Evolutionary conservation across 1,284 basidiomycete species (phyloP), one percentile per base, ranked within the genome.

Genomic region (Cutaneotrichosporon cyanovorans): DNA sequence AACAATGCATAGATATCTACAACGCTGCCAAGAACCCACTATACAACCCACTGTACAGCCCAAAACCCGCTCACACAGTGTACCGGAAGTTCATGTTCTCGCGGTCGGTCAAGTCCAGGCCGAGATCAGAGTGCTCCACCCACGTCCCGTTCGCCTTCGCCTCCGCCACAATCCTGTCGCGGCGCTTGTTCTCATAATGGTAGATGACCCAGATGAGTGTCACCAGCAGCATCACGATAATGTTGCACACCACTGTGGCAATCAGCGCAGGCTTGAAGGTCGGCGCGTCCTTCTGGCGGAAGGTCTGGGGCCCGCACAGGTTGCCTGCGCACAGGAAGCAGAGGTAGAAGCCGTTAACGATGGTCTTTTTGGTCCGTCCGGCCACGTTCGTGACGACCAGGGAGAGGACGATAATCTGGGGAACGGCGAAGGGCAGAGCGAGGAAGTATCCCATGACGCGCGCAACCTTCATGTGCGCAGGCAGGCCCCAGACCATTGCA

Each of bases 301-400:
- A 53, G 3, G 40, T 44, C 47, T 53, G 51, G 18, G 44, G 43
- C 3, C 51, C 51, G 20, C 42, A 43, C 23, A 53, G 44, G 38
- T 46, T 49, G 16, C 51, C 51, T 2, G 38, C 36, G 11, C 40
- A 45, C 25, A 34, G 12, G 37, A 32, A 49, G 19, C 18, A 37
- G 44, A 59, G 53, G 42, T 42, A 49, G 15, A 55, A 28, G 32
- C 40, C 57, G 12, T 51, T 40, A 5, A 40, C 50, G 5, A 45
- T 45, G 2, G 52, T 51, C 37, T 57, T 59, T 46, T 59, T 59
- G 5, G 57, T 59, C 16, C 57, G 51, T 16, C 57, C 57, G 6
- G 49, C 48, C 30, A 58, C 39, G 38, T 55, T 55, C 9, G 32
- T 15, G 14, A 16, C 32, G 32, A 34, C 16, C 11, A 34, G 16